These are phyloP conservation scores for Datura wrightii DNA, from an alignment of 257 asterid species.

Conservation along the genomic window DNA sequence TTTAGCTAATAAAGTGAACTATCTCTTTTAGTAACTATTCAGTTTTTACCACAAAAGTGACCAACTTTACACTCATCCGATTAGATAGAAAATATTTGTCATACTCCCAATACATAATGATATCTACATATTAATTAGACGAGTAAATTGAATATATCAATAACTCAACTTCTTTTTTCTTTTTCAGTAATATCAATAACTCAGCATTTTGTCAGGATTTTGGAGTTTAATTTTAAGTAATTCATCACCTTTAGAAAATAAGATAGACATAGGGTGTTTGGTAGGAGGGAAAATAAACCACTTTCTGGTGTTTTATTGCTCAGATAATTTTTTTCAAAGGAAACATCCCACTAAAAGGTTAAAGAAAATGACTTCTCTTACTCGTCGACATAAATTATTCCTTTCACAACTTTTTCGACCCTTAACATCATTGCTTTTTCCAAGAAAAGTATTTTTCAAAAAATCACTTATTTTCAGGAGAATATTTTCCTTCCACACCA, in stretches of 20 bases:
- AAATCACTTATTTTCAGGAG: neutral
- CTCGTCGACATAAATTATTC: neutral
- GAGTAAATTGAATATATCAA: neutral
- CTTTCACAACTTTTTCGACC: neutral
- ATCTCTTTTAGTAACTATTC: neutral
- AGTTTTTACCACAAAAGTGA: neutral
- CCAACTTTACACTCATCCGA: conserved; percentile 16
- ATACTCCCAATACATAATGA: neutral
- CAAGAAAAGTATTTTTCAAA: neutral
- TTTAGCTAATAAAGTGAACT: neutral
- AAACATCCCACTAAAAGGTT: neutral
- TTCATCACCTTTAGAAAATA: neutral
- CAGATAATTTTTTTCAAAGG: neutral
- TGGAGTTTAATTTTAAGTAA: neutral
- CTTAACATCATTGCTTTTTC: neutral
- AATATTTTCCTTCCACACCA: neutral
- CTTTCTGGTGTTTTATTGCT: neutral
- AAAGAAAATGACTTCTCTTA: neutral
- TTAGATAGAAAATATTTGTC: neutral
- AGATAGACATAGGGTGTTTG: neutral
- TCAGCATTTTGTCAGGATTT: neutral
- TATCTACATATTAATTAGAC: neutral
- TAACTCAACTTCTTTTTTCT: too few species aligned
- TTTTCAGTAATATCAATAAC: too few species aligned
- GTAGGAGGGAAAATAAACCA: neutral